A percentile compares a stretch with the other conserved stretches of the same genome.
These are phyloP conservation scores for Trichosporon inkin DNA, from an alignment of 1,284 basidiomycete genomes.

Conservation along the genomic window DNA sequence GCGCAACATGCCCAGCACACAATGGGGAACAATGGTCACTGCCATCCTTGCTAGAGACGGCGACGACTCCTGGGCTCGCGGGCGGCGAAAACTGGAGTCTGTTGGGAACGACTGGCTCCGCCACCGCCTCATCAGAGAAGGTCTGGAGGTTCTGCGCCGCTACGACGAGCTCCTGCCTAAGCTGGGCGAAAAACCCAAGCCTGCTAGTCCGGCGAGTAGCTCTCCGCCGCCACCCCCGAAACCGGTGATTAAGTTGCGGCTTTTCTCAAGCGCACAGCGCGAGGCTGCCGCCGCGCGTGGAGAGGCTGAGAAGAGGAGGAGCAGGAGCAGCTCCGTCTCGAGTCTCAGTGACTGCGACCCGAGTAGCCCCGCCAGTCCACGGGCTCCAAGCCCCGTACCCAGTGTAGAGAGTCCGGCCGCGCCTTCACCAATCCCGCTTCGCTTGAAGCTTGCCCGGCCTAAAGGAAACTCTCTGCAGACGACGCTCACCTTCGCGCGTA, in stretches of 20 bases:
- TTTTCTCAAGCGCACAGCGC: background rate
- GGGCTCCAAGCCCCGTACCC: background rate
- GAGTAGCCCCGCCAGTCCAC: background rate
- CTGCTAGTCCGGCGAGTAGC: background rate
- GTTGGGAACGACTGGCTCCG: conserved; percentile 43
- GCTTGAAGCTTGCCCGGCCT: background rate
- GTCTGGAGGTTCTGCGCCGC: conserved; percentile 42
- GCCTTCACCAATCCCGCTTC: conserved; percentile 3
- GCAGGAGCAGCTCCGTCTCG: background rate
- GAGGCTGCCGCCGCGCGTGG: background rate
- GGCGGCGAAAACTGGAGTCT: conserved; percentile 31
- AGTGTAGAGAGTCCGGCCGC: background rate
- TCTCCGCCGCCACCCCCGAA: background rate
- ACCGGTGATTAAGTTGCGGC: background rate
- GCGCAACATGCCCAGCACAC: conserved; percentile 47
- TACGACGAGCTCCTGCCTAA: conserved; percentile 24
- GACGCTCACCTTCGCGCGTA: background rate
- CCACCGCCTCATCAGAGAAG: conserved; percentile 38
- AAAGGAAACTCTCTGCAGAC: background rate
- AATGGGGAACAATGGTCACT: conserved; percentile 32
- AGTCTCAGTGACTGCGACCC: conserved; percentile 11
- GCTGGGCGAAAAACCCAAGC: conserved; percentile 11
- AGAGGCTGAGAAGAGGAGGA: background rate
- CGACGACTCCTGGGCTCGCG: conserved; percentile 29
- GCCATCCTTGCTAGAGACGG: conserved; percentile 22